These are phyloP conservation scores for Dinochytrium kinnereticum DNA, from an alignment of 371 early-diverging fungal genomes.

Conservation along the genomic window DNA sequence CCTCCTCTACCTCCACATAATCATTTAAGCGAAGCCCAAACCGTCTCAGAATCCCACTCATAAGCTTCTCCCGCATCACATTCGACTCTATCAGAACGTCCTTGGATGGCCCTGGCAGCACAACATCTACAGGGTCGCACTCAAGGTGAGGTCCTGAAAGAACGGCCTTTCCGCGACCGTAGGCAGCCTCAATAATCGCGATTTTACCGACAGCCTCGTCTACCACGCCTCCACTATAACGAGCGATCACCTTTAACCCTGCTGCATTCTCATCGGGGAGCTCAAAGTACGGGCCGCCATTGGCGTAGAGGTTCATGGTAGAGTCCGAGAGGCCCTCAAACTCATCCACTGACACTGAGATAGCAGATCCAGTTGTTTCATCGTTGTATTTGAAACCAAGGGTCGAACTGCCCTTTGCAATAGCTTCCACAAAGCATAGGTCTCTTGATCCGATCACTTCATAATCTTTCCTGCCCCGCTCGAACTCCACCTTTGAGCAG, in stretches of 20 bases:
- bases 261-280: not conserved
- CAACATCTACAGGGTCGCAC: slow-evolving; percentile 34
- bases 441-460: slow-evolving; percentile 77
- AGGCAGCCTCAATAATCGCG: slow-evolving; percentile 47
- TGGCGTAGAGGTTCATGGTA: slow-evolving; percentile 41
- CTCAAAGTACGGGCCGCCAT: slow-evolving; percentile 58
- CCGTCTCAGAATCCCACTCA: slow-evolving; percentile 7
- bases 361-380: slow-evolving; percentile 75
- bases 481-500: slow-evolving; percentile 73
- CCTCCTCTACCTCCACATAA: slow-evolving; percentile 43
- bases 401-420: slow-evolving; percentile 74
- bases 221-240: slow-evolving; percentile 20
- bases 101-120: slow-evolving; percentile 56
- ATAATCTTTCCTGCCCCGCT: slow-evolving; percentile 61
- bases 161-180: slow-evolving; percentile 45
- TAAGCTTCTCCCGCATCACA: slow-evolving; percentile 8
- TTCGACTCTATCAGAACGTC: slow-evolving; percentile 58
- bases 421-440: slow-evolving; percentile 73
- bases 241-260: slow-evolving; percentile 19
- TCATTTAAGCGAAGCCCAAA: slow-evolving; percentile 21
- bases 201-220: slow-evolving; percentile 21
- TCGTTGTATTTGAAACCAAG: slow-evolving; percentile 75
- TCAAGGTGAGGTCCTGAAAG: slow-evolving; percentile 56
- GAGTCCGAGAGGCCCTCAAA: not conserved
- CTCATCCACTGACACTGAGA: slow-evolving; percentile 49